Evolutionary conservation across 2,329 filamentous ascomycete genomes (phyloP).

Genomic region (Arachnomyces sp.): DNA sequence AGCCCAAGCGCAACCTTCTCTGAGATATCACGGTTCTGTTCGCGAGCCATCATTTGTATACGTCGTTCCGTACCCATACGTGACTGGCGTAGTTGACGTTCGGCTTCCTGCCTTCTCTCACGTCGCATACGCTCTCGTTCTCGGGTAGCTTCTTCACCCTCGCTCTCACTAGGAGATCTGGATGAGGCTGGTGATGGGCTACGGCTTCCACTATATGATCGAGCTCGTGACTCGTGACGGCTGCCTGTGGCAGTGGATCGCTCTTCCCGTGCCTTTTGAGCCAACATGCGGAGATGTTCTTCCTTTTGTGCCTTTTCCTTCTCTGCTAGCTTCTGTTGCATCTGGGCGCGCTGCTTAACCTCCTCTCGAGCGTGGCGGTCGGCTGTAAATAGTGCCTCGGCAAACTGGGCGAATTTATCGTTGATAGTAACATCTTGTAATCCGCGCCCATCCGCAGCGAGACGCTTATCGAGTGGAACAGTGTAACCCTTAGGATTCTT

Average conservation of each 20-base stretch:
- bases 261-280: conserved; percentile 86
- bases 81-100: conserved; percentile 83
- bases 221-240: conserved; percentile 37
- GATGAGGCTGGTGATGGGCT: conserved; percentile 38
- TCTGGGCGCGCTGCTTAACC: conserved; percentile 79
- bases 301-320: conserved; percentile 95
- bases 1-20: conserved; percentile 93
- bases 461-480: conserved; percentile 85
- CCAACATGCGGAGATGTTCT: conserved; percentile 76
- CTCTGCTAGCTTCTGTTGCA: conserved; percentile 93
- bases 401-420: conserved; percentile 95
- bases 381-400: conserved; percentile 87
- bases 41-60: conserved; percentile 84
- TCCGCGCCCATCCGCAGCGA: conserved; percentile 86
- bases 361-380: conserved; percentile 93
- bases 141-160: conserved; percentile 61
- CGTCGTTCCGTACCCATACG: conserved; percentile 91
- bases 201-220: conserved; percentile 41
- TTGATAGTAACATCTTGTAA: conserved; percentile 93
- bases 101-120: conserved; percentile 71
- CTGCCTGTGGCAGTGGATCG: conserved; percentile 47
- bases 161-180: conserved; percentile 40
- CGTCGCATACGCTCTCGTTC: conserved; percentile 69
- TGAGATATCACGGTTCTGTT: conserved; percentile 93
- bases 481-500: conserved; percentile 99